Evolutionary conservation across 108 stramenopile species (phyloP), one percentile per base, ranked within the genome.

Genomic region (Epithemia pelagica): DNA sequence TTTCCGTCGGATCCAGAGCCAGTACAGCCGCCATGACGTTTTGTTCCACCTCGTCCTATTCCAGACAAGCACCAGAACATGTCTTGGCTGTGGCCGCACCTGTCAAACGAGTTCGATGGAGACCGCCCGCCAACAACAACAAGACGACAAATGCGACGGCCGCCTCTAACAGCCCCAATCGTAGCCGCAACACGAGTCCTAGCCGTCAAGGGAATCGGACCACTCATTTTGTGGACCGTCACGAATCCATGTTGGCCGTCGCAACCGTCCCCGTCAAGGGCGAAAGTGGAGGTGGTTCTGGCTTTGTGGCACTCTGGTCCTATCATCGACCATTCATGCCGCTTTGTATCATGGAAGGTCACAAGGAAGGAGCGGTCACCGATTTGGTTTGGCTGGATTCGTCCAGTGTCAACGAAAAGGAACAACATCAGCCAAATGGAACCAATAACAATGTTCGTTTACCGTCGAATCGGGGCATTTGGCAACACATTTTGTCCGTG

Each of bases 161-260:
- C n/a, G n/a, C n/a, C n/a, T n/a, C n/a, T n/a, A 46, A 5, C 5
- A 46, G 10, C 15, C 37, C 37, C 5, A 46, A 28, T 31, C 15
- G 18, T 5, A 46, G 15, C 37, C 37, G 15, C 10, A 46, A 46
- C 37, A 46, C 37, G 5, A 5, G 37, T 15, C 5, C 10, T 15
- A 46, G 37, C 37, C 5, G 37, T 15, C 5, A 46, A 46, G 37
- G 37, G 5, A 32, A 28, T 26, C 31, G 54, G 29, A 65, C 24
- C 30, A 30, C 10, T 30, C n/a, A n/a, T n/a, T 53, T 46, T 46
- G 32, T 28, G 31, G 84, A 82, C 75, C 76, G 66, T 3, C 83
- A 88, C 65, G 87, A 83, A 32, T 74, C 83, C n/a, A 88, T 89
- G 81, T 69, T 93, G 23, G 91, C 88, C 56, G 91, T 93, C 7